Conservation (phyloP, 345 rosid species). For the Eucalyptus fibrosa region DNA sequence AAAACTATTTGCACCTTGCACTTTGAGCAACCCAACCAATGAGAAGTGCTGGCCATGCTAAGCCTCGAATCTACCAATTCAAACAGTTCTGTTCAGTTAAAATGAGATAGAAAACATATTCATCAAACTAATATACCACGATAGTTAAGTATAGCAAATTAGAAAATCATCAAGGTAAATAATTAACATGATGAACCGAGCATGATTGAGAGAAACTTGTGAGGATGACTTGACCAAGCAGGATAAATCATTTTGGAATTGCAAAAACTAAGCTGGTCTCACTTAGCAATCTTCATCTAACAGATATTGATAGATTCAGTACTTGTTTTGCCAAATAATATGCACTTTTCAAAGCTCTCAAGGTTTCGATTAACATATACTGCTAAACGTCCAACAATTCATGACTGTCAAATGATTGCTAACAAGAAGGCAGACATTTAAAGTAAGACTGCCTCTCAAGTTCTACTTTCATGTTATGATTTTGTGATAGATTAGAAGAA, state of each 20-base stretch:
- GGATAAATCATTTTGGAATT: background rate
- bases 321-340: background rate
- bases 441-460: background rate
- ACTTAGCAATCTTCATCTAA: background rate
- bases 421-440: background rate
- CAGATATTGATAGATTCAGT: background rate
- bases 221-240: background rate
- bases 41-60: slow-evolving; percentile 91
- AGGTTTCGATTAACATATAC: background rate
- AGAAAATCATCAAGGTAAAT: background rate
- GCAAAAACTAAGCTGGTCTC: background rate
- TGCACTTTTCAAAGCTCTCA: background rate
- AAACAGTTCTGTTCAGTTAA: background rate
- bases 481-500: background rate
- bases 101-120: background rate
- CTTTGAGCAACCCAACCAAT: slow-evolving; percentile 93
- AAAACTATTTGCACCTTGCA: slow-evolving; percentile 54
- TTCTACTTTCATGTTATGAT: background rate
- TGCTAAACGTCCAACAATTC: background rate
- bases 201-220: background rate
- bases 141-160: background rate
- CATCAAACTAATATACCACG: background rate
- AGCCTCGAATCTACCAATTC: slow-evolving; percentile 62
- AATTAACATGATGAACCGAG: background rate
- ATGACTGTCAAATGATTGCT: background rate